A percentile compares a stretch with the other conserved stretches of the same genome.
Conservation (phyloP, 257 asterid species). For the Rubia yunnanensis region DNA sequence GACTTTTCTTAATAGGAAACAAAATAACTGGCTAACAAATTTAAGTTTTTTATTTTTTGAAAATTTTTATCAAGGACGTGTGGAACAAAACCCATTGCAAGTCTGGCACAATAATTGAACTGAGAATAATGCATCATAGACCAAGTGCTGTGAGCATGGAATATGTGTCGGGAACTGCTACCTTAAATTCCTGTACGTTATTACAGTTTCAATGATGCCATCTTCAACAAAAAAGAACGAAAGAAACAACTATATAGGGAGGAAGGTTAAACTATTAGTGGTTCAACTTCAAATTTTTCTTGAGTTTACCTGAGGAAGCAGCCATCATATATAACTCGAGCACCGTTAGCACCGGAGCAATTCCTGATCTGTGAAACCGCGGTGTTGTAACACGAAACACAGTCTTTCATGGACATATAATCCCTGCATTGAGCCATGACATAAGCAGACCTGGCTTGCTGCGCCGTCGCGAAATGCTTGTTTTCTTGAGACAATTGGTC, state of each 20-base stretch:
- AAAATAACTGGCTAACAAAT: too few relatives aligned
- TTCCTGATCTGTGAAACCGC: slow-evolving; percentile 56
- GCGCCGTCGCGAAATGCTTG: slow-evolving; percentile 56
- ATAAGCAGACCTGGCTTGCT: slow-evolving; percentile 49
- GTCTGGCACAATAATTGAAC: neutral
- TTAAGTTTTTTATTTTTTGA: too few relatives aligned
- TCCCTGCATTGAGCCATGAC: slow-evolving; percentile 76
- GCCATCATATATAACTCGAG: slow-evolving; percentile 76
- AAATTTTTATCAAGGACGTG: neutral
- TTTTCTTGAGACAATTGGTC: slow-evolving; percentile 34
- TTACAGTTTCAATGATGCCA: too few relatives aligned
- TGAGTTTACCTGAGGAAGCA: slow-evolving; percentile 65
- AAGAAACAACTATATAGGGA: neutral
- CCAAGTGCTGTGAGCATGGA: neutral
- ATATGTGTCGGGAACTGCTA: neutral
- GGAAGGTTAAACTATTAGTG: neutral
- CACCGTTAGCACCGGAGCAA: slow-evolving; percentile 77
- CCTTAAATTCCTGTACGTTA: too few relatives aligned
- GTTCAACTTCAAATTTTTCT: neutral
- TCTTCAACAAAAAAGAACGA: neutral
- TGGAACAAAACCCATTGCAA: neutral
- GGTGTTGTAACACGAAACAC: slow-evolving; percentile 64
- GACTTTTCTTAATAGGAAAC: too few relatives aligned
- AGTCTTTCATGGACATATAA: slow-evolving; percentile 46
- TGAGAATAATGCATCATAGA: neutral